Conservation (phyloP, 495 filamentous ascomycete species). For the Penicillium paradoxum region DNA sequence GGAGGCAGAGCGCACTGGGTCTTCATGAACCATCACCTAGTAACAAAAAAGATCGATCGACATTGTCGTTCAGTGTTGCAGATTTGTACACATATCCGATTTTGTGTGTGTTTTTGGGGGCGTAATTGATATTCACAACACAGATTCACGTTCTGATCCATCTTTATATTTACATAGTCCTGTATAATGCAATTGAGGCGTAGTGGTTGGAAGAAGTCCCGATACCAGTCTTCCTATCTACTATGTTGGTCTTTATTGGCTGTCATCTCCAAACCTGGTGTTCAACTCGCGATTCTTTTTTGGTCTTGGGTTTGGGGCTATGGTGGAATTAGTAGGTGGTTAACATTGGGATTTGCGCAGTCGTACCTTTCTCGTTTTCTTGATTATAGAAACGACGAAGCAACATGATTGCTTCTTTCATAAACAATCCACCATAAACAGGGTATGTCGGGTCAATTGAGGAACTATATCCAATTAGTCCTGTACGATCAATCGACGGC, state of each 20-base stretch:
- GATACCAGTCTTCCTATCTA: background rate
- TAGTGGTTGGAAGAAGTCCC: too few relatives aligned
- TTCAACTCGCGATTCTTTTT: conserved; percentile 51
- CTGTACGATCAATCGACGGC: background rate
- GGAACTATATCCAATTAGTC: conserved; percentile 31
- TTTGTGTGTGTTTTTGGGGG: conserved; percentile 22
- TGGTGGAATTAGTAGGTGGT: conserved; percentile 6
- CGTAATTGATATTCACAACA: conserved; percentile 25
- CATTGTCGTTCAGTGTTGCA: conserved; percentile 13
- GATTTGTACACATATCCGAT: conserved; percentile 30
- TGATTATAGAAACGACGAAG: conserved; percentile 93
- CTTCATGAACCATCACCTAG: conserved; percentile 15
- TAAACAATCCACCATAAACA: conserved; percentile 75
- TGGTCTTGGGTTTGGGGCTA: conserved; percentile 59
- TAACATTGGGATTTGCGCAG: background rate
- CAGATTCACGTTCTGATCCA: conserved; percentile 14
- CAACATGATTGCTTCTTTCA: conserved; percentile 84
- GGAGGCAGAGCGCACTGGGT: conserved; percentile 60
- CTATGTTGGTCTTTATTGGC: background rate
- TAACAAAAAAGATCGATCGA: background rate
- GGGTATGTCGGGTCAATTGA: conserved; percentile 68
- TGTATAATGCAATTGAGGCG: too few relatives aligned
- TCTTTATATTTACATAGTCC: background rate
- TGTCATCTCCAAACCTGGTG: conserved; percentile 28
- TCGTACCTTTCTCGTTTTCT: conserved; percentile 79